Evolutionary conservation across 2,329 filamentous ascomycete species (phyloP).

Genomic region (Fusarium subglutinans): DNA sequence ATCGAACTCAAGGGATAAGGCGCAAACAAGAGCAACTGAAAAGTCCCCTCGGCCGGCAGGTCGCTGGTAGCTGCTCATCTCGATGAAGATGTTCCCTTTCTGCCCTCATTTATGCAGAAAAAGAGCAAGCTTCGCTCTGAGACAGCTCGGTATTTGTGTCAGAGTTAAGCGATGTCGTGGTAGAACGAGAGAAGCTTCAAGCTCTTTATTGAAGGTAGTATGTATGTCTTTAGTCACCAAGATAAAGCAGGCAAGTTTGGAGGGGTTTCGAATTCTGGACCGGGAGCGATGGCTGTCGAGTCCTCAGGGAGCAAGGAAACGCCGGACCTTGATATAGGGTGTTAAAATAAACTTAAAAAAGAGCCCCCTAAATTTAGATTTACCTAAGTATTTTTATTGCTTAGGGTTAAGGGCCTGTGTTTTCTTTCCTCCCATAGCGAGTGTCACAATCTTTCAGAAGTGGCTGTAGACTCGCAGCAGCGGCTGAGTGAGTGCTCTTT

Average conservation of each 20-base stretch:
- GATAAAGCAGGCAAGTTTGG: rapidly evolving
- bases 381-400: too few relatives aligned
- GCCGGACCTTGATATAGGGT: too few relatives aligned
- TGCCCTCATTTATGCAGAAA: rapidly evolving
- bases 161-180: not conserved
- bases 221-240: not conserved
- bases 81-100: rapidly evolving
- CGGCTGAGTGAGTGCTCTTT: not conserved
- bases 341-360: too few relatives aligned
- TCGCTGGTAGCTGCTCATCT: not conserved
- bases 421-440: too few relatives aligned
- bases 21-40: not conserved
- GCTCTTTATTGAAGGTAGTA: not conserved
- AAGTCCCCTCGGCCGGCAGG: not conserved
- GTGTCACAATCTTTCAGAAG: rapidly evolving
- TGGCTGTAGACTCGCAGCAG: not conserved
- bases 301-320: too few relatives aligned
- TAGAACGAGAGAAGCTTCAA: too few relatives aligned
- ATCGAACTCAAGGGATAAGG: not conserved
- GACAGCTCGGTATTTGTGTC: rapidly evolving
- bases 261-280: too few relatives aligned
- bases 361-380: too few relatives aligned
- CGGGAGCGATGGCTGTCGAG: rapidly evolving
- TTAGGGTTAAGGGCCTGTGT: too few relatives aligned
- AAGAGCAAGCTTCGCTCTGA: rapidly evolving